phyloP scores from a whole-genome alignment of 2,329 filamentous ascomycete genomes.

The Botrytis elliptica region DNA sequence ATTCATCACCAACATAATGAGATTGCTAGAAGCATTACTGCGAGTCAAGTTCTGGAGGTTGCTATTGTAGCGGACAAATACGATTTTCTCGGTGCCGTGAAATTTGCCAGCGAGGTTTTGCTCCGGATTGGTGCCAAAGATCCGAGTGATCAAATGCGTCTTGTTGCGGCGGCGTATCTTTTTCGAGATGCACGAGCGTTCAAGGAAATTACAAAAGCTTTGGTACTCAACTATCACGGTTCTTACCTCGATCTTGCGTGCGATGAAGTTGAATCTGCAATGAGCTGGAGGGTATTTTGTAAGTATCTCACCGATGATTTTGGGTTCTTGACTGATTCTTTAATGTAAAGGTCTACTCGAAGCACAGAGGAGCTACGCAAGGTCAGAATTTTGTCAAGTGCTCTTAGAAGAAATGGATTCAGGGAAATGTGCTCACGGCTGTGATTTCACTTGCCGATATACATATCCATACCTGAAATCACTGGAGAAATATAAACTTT shows the following conservation, averaged over 20 bases:
- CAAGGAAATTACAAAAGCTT: constrained; percentile 20
- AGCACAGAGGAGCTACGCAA: constrained; percentile 23
- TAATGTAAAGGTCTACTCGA: constrained; percentile 19
- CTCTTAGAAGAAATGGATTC: constrained; percentile 19
- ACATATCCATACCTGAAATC: constrained; percentile 23
- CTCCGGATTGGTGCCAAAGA: constrained; percentile 16
- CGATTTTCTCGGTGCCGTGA: constrained; percentile 24
- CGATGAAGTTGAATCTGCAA: constrained; percentile 23
- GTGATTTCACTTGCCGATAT: constrained; percentile 18
- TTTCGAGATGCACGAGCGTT: constrained; percentile 25
- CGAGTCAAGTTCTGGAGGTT: constrained; percentile 22
- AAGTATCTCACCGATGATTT: constrained; percentile 2
- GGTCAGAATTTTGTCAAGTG: constrained; percentile 21
- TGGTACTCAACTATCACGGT: constrained; percentile 22
- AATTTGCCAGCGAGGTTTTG: constrained; percentile 22
- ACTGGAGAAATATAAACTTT: constrained; percentile 10
- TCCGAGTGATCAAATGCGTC: constrained; percentile 12
- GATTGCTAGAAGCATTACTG: constrained; percentile 18
- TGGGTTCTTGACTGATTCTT: constrained; percentile 14
- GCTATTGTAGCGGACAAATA: constrained; percentile 26
- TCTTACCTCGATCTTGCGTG: constrained; percentile 20
- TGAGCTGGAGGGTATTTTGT: constrained; percentile 23
- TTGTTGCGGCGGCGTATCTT: constrained; percentile 24
- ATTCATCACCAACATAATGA: constrained; percentile 24
- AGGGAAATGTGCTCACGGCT: neutral